Evolutionary conservation across 176 grass and related monocot genomes (phyloP).

Genomic region (Eragrostis curvula): DNA sequence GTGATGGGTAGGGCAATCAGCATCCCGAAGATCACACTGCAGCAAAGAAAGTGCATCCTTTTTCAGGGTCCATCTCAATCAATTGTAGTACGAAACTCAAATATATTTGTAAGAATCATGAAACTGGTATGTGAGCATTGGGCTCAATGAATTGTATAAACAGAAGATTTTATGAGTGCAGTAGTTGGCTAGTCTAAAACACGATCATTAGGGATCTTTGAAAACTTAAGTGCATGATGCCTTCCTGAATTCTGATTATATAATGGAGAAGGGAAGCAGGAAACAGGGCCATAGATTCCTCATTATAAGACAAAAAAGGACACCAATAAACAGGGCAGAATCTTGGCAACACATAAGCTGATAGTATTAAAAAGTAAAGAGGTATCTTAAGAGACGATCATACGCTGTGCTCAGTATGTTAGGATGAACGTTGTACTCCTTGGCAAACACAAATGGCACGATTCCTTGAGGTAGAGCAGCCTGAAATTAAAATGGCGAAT

Average conservation of each 20-base stretch:
- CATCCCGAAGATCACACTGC: slow-evolving; percentile 88
- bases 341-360: neutral
- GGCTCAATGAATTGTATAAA: neutral
- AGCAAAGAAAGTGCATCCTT: neutral
- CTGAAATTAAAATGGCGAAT: slow-evolving; percentile 29
- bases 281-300: neutral
- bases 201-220: slow-evolving; percentile 22
- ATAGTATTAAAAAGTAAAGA: neutral
- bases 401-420: slow-evolving; percentile 87
- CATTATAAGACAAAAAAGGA: neutral
- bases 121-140: neutral
- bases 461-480: slow-evolving; percentile 90
- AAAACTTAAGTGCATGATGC: slow-evolving; percentile 1
- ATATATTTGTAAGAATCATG: neutral
- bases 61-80: neutral
- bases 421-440: slow-evolving; percentile 91
- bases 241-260: neutral
- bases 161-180: neutral
- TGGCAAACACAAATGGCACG: slow-evolving; percentile 90
- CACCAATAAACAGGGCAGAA: neutral
- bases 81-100: neutral
- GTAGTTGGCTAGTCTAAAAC: neutral
- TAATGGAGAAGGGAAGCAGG: neutral
- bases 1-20: slow-evolving; percentile 85
- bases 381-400: slow-evolving; percentile 1